Evolutionary conservation across 495 filamentous ascomycete species (phyloP), one percentile per base, ranked within the genome.

Genomic region (Xylaria cubensis): DNA sequence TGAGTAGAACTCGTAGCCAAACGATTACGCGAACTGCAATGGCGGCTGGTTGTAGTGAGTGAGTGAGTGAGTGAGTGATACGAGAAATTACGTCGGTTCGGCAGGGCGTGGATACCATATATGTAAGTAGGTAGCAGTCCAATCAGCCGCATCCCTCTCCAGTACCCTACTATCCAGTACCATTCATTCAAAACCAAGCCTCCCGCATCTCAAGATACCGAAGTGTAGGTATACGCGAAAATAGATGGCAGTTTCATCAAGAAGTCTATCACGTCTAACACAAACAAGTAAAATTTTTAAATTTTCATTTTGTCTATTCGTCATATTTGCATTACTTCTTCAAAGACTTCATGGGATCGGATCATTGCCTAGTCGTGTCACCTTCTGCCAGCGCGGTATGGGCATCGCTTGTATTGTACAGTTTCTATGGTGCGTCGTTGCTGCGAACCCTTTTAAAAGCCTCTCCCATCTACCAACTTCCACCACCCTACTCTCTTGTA

Each of bases 301-400:
- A 63, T 74, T 78, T 78, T 73, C 73, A 74, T 73, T 29, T 79
- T 70, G 76, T 80, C 76, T 80, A 80, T 80, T 80, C 75, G 64
- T 78, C 74, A 75, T 78, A 80, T 78, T 74, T 80, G 71, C 76
- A 78, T 79, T 78, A 78, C 74, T 73, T 72, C 74, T 73, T 72
- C 72, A 29, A 59, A 42, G 69, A 71, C 68, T 72, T 77, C 72
- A 72, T 72, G 72, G 71, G 75, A 70, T 72, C 72, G 48, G 44
- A 50, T 41, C 58, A 66, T 70, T 55, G 64, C 65, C 69, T 53
- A 59, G 61, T 66, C 68, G 58, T 64, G 65, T 56, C 74, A 78
- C 70, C 73, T 70, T 75, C 61, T 69, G 74, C 73, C 72, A 63
- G 67, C 74, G 73, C 74, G 77, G 74, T 75, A 72, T 72, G 71